These are phyloP conservation scores for Penicillium psychrofluorescens DNA, from an alignment of 495 filamentous ascomycete species.

Conservation along the genomic window DNA sequence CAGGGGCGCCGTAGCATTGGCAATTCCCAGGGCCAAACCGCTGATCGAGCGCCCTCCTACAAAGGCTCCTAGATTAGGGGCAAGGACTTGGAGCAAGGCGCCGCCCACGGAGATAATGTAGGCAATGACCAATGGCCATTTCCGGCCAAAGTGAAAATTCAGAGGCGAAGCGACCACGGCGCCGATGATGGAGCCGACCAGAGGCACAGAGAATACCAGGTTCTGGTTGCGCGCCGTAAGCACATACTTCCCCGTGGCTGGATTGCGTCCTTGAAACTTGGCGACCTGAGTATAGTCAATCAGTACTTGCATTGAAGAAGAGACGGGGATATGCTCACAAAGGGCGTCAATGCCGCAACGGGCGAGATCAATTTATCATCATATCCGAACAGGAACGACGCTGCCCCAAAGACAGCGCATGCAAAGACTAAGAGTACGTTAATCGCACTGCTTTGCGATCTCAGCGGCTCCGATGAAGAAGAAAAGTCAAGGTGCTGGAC, in stretches of 20 bases:
- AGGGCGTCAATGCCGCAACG: slow-evolving; percentile 24
- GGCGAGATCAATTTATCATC: slow-evolving; percentile 37
- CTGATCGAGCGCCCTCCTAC: slow-evolving; percentile 27
- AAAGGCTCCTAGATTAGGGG: slow-evolving; percentile 27
- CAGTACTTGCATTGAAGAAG: background rate
- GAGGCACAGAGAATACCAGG: slow-evolving; percentile 27
- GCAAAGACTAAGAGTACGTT: slow-evolving; percentile 23
- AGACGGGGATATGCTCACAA: slow-evolving; percentile 17
- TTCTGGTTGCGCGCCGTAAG: slow-evolving; percentile 32
- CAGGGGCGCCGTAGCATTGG: slow-evolving; percentile 28
- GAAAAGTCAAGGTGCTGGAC: slow-evolving; percentile 17
- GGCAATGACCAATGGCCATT: slow-evolving; percentile 25
- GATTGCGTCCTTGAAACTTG: slow-evolving; percentile 27
- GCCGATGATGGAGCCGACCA: slow-evolving; percentile 27
- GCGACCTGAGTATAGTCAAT: slow-evolving; percentile 15
- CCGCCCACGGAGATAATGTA: slow-evolving; percentile 29
- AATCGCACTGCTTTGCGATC: slow-evolving; percentile 8
- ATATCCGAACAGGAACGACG: slow-evolving; percentile 32
- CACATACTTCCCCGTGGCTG: slow-evolving; percentile 13
- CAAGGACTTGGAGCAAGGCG: slow-evolving; percentile 29
- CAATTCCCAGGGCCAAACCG: slow-evolving; percentile 24
- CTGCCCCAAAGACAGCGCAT: slow-evolving; percentile 27
- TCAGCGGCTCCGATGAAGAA: background rate
- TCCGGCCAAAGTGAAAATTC: slow-evolving; percentile 28
- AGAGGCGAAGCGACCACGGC: slow-evolving; percentile 25